phyloP scores from a whole-genome alignment of 148 eudicot genomes.

The Selenicereus undatus region DNA sequence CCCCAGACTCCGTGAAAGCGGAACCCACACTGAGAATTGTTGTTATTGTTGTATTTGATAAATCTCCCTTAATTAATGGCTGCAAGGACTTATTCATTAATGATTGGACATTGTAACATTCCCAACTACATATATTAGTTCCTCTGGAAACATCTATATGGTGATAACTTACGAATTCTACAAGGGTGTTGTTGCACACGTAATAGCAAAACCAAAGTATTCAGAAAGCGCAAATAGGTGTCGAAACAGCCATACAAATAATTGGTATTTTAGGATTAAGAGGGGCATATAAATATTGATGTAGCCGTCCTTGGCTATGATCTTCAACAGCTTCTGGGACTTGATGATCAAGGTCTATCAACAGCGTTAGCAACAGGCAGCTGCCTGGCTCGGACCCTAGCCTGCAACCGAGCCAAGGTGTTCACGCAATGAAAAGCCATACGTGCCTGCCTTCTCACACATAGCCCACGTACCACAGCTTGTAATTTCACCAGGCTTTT shows the following conservation, averaged over 20 bases:
- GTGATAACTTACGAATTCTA: too few species aligned
- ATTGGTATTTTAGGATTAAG: neutral
- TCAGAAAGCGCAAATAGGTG: neutral
- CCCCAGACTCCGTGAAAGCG: too few species aligned
- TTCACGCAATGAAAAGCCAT: conserved; percentile 74
- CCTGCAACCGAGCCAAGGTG: conserved; percentile 63
- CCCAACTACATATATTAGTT: too few species aligned
- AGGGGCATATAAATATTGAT: neutral
- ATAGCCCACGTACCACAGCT: conserved; percentile 72
- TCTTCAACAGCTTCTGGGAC: neutral
- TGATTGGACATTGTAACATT: too few species aligned
- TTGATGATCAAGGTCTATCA: conserved; percentile 9
- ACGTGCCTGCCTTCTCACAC: conserved; percentile 74
- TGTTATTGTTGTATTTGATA: too few species aligned
- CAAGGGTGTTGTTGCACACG: too few species aligned
- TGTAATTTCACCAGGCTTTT: conserved; percentile 78
- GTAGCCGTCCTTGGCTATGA: neutral
- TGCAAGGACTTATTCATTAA: too few species aligned
- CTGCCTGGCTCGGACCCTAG: conserved; percentile 48
- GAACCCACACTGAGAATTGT: too few species aligned
- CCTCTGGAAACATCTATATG: too few species aligned
- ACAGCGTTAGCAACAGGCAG: conserved; percentile 17
- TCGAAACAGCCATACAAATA: neutral
- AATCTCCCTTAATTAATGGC: too few species aligned
- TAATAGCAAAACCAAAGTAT: neutral